Evolutionary conservation across 768 basidiomycete genomes (phyloP).

Genomic region (Tricholoma sp.): DNA sequence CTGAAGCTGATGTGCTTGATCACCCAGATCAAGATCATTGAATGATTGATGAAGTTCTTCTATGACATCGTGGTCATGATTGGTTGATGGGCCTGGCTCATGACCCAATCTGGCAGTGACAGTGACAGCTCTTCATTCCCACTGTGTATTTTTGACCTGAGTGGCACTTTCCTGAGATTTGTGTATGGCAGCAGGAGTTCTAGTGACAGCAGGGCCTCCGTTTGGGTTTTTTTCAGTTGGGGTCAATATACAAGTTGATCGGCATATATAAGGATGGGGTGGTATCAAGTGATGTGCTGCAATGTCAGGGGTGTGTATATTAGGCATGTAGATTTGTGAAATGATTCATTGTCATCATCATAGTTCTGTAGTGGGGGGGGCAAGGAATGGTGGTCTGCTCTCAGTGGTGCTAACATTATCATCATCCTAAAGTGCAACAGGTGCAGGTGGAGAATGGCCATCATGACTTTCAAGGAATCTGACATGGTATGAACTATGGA

Average conservation of each 20-base stretch:
- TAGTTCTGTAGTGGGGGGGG: neutral
- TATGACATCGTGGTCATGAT: no score
- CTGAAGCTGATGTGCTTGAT: no score
- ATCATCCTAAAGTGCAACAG: no score
- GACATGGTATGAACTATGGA: no score
- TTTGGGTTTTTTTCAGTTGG: neutral
- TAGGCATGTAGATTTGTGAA: neutral
- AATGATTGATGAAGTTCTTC: no score
- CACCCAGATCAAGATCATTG: no score
- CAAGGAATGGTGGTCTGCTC: neutral
- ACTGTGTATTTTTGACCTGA: neutral
- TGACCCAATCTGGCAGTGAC: no score
- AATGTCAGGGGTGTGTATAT: no score
- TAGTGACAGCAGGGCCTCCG: neutral
- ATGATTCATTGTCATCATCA: neutral
- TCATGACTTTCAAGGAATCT: constrained; percentile 22
- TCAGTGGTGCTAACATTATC: no score
- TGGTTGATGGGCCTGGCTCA: no score
- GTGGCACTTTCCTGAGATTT: constrained; percentile 1
- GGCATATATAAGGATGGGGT: neutral
- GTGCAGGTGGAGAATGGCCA: constrained; percentile 1
- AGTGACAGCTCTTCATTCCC: neutral
- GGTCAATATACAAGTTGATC: neutral
- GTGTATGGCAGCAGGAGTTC: neutral
- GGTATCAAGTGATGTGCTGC: no score